Conservation (phyloP, 139 green algal species). For the Haematococcus sp. region DNA sequence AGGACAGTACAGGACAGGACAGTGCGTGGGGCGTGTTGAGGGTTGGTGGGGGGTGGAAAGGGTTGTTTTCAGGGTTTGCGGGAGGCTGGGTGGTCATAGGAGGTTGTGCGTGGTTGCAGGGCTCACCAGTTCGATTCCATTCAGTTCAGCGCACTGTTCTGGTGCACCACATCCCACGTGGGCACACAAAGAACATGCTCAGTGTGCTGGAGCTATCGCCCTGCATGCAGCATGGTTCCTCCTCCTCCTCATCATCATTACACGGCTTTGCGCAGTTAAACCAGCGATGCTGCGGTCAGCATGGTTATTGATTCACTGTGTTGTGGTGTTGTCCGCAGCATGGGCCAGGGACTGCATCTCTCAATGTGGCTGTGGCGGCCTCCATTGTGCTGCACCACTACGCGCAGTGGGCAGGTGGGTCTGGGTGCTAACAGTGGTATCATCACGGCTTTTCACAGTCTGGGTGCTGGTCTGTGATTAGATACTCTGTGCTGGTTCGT, state of each 20-base stretch:
- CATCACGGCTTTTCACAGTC: no score
- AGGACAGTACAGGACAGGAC: no score
- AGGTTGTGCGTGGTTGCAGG: no score
- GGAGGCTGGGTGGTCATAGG: neutral
- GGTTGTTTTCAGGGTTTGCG: neutral
- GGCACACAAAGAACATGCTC: no score
- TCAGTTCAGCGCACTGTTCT: no score
- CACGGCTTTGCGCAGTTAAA: neutral
- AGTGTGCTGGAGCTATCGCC: no score
- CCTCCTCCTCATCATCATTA: no score
- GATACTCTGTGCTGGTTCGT: no score
- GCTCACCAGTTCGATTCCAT: no score
- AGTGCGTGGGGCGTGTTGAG: neutral
- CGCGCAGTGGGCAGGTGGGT: slow-evolving; percentile 71
- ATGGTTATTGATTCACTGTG: neutral
- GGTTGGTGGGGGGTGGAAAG: neutral
- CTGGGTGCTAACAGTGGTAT: neutral
- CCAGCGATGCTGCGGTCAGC: neutral
- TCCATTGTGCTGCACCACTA: slow-evolving; percentile 96
- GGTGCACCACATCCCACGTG: no score
- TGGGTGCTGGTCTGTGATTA: no score
- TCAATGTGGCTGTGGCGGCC: slow-evolving; percentile 93
- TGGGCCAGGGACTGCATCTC: slow-evolving; percentile 84
- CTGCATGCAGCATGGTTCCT: no score
- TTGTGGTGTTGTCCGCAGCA: slow-evolving; percentile 5